Conservation (phyloP, 495 filamentous ascomycete genomes). For the Annulohypoxylon moriforme region DNA sequence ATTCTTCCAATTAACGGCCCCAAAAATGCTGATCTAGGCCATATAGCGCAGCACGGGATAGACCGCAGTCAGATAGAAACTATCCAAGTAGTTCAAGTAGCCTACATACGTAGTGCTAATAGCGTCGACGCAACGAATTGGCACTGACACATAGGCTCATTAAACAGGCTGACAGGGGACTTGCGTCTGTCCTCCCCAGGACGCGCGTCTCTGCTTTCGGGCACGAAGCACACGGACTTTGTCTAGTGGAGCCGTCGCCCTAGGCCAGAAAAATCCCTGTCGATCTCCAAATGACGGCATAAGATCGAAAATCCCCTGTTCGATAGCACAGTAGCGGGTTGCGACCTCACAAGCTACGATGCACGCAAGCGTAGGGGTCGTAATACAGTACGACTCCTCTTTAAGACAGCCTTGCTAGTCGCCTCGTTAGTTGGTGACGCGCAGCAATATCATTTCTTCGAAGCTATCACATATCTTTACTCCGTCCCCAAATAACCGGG, state of each 20-base stretch:
- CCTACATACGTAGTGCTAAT: neutral
- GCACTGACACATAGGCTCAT: neutral
- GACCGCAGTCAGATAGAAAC: neutral
- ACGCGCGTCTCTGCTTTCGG: constrained; percentile 43
- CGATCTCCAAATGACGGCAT: constrained; percentile 46
- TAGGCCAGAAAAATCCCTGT: constrained; percentile 33
- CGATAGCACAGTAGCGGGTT: constrained; percentile 34
- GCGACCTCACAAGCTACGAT: constrained; percentile 27
- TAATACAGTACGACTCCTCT: constrained; percentile 15
- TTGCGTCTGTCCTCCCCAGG: constrained; percentile 31
- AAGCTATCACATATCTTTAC: constrained; percentile 4
- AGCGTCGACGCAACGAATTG: constrained; percentile 15
- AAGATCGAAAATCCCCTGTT: constrained; percentile 37
- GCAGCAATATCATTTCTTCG: constrained; percentile 5
- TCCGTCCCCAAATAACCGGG: constrained; percentile 31
- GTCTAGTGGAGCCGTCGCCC: constrained; percentile 32
- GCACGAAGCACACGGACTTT: constrained; percentile 32
- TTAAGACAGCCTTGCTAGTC: constrained; percentile 6
- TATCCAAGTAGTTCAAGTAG: neutral
- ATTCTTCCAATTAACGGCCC: neutral
- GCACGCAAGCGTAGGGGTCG: constrained; percentile 18
- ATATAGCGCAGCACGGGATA: constrained; percentile 13
- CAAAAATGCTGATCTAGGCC: constrained; percentile 3
- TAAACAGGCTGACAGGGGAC: constrained; percentile 17
- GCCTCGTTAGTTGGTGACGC: constrained; percentile 7